A percentile compares a stretch with the other conserved stretches of the same genome.
phyloP scores from a whole-genome alignment of 148 eudicot species.

The Rhododendron kiyosumense region DNA sequence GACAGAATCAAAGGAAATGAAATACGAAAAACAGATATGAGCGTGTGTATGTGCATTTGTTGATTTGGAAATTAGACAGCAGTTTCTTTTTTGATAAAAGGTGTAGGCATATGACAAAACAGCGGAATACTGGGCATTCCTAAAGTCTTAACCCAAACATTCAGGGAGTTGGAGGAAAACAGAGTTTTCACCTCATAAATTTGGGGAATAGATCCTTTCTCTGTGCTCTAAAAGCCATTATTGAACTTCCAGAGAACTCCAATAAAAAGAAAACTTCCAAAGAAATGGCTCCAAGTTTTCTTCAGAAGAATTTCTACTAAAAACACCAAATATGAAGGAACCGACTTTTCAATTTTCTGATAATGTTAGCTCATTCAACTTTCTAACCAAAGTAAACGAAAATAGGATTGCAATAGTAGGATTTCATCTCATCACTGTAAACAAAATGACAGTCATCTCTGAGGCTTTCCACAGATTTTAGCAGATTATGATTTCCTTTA shows the following conservation, averaged over 20 bases:
- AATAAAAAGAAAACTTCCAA: background rate
- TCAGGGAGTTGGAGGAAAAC: background rate
- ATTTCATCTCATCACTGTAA: background rate
- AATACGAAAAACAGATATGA: no score
- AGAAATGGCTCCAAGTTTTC: background rate
- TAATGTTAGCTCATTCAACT: background rate
- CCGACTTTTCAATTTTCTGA: background rate
- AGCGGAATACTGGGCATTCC: background rate
- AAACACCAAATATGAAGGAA: background rate
- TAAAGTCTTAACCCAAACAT: background rate
- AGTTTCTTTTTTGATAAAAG: background rate
- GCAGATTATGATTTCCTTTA: background rate
- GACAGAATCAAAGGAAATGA: background rate
- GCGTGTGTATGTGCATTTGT: background rate
- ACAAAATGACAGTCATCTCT: background rate
- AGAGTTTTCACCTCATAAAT: background rate
- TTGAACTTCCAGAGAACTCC: background rate
- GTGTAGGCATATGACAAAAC: background rate
- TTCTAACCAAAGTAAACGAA: background rate
- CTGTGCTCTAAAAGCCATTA: background rate
- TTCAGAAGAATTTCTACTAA: background rate
- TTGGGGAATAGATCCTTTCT: background rate
- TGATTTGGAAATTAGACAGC: background rate
- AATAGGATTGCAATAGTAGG: background rate
- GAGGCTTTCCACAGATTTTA: background rate